Percentiles rank a stretch among this genome's conserved stretches.
Evolutionary conservation across 441 rosid species (phyloP).

Genomic region (Gossypium lobatum): DNA sequence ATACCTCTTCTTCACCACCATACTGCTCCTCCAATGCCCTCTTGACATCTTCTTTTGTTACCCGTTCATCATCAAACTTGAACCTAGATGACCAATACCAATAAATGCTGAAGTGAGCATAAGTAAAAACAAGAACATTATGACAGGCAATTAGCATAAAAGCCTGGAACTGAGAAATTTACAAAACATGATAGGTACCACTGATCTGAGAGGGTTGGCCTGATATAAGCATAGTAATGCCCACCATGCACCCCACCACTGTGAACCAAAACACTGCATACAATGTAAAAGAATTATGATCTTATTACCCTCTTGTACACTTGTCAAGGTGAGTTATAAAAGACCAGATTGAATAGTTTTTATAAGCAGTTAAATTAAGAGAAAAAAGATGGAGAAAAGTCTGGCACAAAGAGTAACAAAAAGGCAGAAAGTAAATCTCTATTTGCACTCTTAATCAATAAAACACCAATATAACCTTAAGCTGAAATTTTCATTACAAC

Average conservation of each 20-base stretch:
- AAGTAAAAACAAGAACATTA: not conserved
- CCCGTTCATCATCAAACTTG: conserved; percentile 65
- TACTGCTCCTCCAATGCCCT: conserved; percentile 70
- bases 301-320: not conserved
- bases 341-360: not conserved
- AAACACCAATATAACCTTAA: not conserved
- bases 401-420: not conserved
- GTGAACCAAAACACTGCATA: conserved; percentile 72
- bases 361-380: not conserved
- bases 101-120: not conserved
- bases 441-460: not conserved
- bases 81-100: conserved; percentile 33
- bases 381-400: not conserved
- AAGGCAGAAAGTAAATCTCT: not conserved
- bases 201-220: conserved; percentile 67
- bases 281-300: conserved; percentile 7
- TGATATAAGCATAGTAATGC: conserved; percentile 70
- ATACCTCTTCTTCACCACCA: conserved; percentile 73
- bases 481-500: not conserved
- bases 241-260: conserved; percentile 85
- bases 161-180: not conserved
- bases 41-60: conserved; percentile 57
- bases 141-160: not conserved
- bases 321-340: not conserved
- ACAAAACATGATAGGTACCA: conserved; percentile 33